Evolutionary conservation across 257 asterid species (phyloP), one percentile per base, ranked within the genome.

Genomic region (Ilex asprella): DNA sequence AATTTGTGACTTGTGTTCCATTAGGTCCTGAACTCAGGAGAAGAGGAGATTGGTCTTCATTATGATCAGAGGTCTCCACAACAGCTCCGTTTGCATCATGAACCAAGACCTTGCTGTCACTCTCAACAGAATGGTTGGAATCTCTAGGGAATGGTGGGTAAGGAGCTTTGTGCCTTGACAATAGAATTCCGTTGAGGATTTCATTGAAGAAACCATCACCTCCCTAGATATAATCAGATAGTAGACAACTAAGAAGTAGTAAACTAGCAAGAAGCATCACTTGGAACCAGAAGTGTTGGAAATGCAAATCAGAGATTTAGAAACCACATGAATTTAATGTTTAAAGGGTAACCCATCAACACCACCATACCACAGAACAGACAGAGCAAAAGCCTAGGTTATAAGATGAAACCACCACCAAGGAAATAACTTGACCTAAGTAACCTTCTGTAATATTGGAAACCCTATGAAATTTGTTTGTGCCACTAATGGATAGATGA

Each of bases 171-270:
- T 89, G 96, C 85, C 99, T 83, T 43, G 95, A 75, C 76, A 84
- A 76, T 69, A 93, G 96, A 75, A 87, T 66, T 55, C 95, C 97
- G 61, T 87, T 86, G 49, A 93, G 89, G 67, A 93, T 74, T 81
- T 93, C 99, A 64, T 83, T 87, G 82, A 93, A 93, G 67, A 89
- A 85, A 30, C 97, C 99, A 76, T 93, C 99, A 68, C 99, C 99
- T 2, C 99, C 99, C 99, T 93, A 75, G 57, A 65, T 61, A 65
- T 66, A 72, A 68, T 47, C 59, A 69, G 71, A 65, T 31, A 55
- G 51, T 16, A 31, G 3, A 27, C 46, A 30, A 16, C 16, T 30
- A 32, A 16, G 55, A 32, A 16, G 59, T 31, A 69, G 31, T 46
- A 56, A 58, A 56, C 10, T 35, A 43, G 30, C 39, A 54, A 35